Base-by-base conservation (phyloP, 2,329 filamentous ascomycete species). In the Pestalotiopsis fici region DNA sequence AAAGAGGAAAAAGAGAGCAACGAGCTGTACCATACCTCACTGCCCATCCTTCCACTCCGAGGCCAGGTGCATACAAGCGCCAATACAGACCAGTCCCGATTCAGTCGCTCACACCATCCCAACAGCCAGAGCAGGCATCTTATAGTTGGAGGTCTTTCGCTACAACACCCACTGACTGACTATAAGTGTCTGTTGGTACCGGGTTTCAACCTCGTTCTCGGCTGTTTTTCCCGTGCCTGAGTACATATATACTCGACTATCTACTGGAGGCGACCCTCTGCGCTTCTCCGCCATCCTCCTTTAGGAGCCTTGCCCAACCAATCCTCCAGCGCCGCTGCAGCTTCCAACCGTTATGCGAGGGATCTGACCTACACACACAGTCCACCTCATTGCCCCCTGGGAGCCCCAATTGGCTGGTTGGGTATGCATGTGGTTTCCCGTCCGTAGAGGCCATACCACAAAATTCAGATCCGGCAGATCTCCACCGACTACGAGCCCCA, bases 351-450 rank as follows among this genome's bases (percentile, higher is more conserved):
- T 76, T 73, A 69, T 73, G 76, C 74, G 73, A 75, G 70, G 69
- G 71, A 75, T 74, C 75, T 77, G 74, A 77, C 76, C 75, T 77
- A 76, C 73, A 74, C 75, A 37, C 69, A 72, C 75, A 71, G 72
- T 70, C 73, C 74, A 74, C 75, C 78, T 75, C 77, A 77, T 74
- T 74, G 73, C 71, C 70, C 66, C 72, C 74, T 75, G 72, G 73
- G 77, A 76, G 75, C 76, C 78, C 78, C 78, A 78, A 81, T 81
- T 80, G 77, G 73, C 74, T 78, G 72, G 74, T 72, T 76, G 79
- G 82, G 79, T 78, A 85, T 86, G 83, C 83, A 85, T 83, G 79
- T 76, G 78, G 78, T 76, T 79, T 80, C 74, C 79, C 80, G 80
- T 78, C 78, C 77, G 79, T 79, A 79, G 78, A 78, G 73, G n/a